Conservation (phyloP, 768 basidiomycete genomes). For the button mushroom (Agaricus bisporus) region DNA sequence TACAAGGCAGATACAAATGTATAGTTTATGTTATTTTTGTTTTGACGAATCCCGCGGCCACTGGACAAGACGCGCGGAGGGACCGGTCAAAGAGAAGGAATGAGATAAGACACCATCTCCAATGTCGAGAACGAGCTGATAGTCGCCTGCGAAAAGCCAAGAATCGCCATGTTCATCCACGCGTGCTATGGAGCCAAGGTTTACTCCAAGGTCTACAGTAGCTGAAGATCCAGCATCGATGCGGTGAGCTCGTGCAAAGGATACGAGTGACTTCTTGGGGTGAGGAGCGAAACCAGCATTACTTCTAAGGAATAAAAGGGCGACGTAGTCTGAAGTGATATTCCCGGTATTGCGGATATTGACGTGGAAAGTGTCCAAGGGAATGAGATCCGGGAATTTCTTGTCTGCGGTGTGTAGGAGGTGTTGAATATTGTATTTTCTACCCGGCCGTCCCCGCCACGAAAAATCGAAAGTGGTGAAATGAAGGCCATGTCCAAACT, state of each 20-base stretch:
- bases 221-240: constrained; percentile 21
- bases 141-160: constrained; percentile 39
- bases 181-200: constrained; percentile 42
- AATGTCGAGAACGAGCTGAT: constrained; percentile 37
- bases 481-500: constrained; percentile 50
- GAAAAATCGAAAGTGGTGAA: constrained; percentile 42
- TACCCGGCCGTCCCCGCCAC: constrained; percentile 30
- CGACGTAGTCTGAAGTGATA: constrained; percentile 47
- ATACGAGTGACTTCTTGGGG: constrained; percentile 46
- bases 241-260: constrained; percentile 35
- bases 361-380: constrained; percentile 44
- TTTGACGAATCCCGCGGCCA: constrained; percentile 28
- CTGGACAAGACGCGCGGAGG: constrained; percentile 29
- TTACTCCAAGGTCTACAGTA: constrained; percentile 32
- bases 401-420: constrained; percentile 24
- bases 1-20: neutral
- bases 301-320: constrained; percentile 45
- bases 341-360: constrained; percentile 42
- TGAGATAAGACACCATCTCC: constrained; percentile 29
- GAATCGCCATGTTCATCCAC: constrained; percentile 39
- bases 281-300: constrained; percentile 42
- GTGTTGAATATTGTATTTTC: constrained; percentile 33
- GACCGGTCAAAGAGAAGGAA: constrained; percentile 37
- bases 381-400: constrained; percentile 32
- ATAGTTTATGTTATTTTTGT: neutral